phyloP scores from a whole-genome alignment of 2,329 filamentous ascomycete genomes.

The Microdochium nivale region DNA sequence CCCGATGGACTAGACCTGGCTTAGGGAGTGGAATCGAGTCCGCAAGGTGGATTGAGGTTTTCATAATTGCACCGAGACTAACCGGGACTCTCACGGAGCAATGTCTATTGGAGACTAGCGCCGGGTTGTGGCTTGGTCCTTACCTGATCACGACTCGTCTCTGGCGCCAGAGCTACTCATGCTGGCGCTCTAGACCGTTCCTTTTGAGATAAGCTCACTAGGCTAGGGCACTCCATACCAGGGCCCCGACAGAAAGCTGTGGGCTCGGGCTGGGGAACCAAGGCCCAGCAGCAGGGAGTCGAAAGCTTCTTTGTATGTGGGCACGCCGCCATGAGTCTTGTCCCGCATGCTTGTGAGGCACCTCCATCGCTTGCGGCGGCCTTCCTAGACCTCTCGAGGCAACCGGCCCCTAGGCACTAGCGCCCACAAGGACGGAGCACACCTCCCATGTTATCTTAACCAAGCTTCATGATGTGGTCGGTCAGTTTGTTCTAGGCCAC shows the following conservation, averaged over 20 bases:
- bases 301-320: not conserved
- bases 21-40: not conserved
- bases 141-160: not conserved
- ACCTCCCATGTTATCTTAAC: not conserved
- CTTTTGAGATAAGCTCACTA: not conserved
- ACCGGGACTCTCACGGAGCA: not conserved
- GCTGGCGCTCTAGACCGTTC: not conserved
- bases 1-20: not conserved
- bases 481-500: not conserved
- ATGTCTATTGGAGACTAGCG: not conserved
- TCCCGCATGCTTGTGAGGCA: not conserved
- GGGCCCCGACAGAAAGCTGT: not conserved
- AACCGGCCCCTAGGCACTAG: not conserved
- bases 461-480: not conserved
- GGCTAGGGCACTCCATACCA: not conserved
- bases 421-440: not conserved
- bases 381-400: not conserved
- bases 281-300: not conserved
- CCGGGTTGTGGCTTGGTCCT: not conserved
- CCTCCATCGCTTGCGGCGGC: not conserved
- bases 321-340: not conserved
- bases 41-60: not conserved
- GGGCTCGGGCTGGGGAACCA: not conserved
- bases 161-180: not conserved
- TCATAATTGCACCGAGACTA: not conserved